phyloP scores from a whole-genome alignment of 192 early-diverging fungal species.

The Thoreauomyces humboldtii region DNA sequence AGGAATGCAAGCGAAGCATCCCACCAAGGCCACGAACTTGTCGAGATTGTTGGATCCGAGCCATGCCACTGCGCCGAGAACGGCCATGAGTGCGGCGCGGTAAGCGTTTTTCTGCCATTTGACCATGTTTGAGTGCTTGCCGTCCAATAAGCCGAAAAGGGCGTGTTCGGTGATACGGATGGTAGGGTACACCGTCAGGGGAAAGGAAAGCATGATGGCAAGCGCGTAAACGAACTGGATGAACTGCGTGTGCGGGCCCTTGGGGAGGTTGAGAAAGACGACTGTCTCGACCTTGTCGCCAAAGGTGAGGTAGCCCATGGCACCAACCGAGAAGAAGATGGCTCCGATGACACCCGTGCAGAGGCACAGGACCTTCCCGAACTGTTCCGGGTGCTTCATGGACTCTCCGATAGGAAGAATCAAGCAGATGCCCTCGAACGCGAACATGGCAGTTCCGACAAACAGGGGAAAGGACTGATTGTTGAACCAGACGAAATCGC shows the following conservation, averaged over 20 bases:
- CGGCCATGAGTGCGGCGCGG: constrained; percentile 62
- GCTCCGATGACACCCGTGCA: constrained; percentile 76
- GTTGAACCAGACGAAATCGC: constrained; percentile 75
- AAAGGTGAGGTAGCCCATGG: constrained; percentile 80
- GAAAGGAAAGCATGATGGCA: constrained; percentile 92
- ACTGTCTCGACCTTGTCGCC: constrained; percentile 83
- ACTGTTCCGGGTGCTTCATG: constrained; percentile 91
- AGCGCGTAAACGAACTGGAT: constrained; percentile 86
- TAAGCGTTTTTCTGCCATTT: constrained; percentile 88
- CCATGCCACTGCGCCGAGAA: constrained; percentile 73
- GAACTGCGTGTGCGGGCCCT: constrained; percentile 58
- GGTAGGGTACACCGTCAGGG: constrained; percentile 88
- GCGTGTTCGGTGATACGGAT: constrained; percentile 90
- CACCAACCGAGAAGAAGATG: constrained; percentile 79
- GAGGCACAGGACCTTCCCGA: constrained; percentile 75
- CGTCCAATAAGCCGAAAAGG: constrained; percentile 69
- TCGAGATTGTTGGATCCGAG: constrained; percentile 74
- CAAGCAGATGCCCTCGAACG: constrained; percentile 86
- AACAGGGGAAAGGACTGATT: constrained; percentile 78
- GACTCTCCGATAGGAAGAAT: constrained; percentile 80
- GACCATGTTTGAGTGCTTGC: constrained; percentile 72
- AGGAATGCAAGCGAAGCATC: constrained; percentile 72
- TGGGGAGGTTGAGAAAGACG: constrained; percentile 84
- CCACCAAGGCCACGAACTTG: constrained; percentile 81
- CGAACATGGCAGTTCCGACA: constrained; percentile 92